phyloP scores from a whole-genome alignment of 331 rosid species.

The Acacia concinna region DNA sequence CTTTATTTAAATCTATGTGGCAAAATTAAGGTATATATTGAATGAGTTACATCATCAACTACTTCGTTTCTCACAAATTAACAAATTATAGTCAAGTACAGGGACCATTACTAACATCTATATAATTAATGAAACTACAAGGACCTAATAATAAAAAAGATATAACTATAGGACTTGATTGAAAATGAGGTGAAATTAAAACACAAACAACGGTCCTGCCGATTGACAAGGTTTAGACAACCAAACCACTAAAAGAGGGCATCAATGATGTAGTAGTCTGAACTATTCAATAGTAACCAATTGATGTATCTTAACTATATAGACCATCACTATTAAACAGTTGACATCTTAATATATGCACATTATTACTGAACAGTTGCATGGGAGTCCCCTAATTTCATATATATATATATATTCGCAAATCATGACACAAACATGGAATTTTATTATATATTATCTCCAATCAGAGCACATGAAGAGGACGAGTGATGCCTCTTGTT shows the following conservation, averaged over 20 bases:
- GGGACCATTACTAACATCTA: too few species aligned
- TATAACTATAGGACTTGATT: too few species aligned
- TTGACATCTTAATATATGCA: not conserved
- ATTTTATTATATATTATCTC: not conserved
- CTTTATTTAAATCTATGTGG: too few species aligned
- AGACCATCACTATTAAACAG: not conserved
- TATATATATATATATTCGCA: not conserved
- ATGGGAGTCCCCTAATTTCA: not conserved
- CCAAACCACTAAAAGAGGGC: not conserved
- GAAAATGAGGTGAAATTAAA: not conserved
- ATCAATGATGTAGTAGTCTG: not conserved
- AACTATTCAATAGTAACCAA: not conserved
- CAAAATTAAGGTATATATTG: too few species aligned
- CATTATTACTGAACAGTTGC: not conserved
- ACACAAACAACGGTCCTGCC: not conserved
- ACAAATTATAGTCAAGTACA: too few species aligned
- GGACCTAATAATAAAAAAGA: too few species aligned
- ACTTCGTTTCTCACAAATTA: too few species aligned
- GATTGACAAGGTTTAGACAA: not conserved
- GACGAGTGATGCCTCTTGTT: conserved; percentile 30
- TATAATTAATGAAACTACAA: too few species aligned
- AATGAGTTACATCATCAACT: too few species aligned
- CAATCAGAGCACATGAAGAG: not conserved
- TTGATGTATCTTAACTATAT: not conserved
- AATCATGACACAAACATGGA: not conserved